phyloP scores from a whole-genome alignment of 2,329 filamentous ascomycete genomes.

The Dactylellina leptospora region DNA sequence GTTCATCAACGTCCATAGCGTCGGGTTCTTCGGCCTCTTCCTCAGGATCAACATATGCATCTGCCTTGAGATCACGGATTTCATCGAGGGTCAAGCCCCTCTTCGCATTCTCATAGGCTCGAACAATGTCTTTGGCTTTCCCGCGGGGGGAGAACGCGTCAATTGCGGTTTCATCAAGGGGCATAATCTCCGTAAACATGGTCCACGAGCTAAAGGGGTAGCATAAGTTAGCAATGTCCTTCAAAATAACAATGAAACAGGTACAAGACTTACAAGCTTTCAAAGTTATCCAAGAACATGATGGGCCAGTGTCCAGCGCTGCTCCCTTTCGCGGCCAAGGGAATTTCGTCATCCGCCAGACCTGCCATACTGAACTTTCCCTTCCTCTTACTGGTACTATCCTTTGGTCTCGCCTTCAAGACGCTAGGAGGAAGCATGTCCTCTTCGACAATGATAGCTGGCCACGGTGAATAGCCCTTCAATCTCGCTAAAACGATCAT shows the following conservation, averaged over 20 bases:
- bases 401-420: conserved; percentile 71
- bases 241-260: neutral
- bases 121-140: conserved; percentile 82
- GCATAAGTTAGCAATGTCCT: conserved; percentile 52
- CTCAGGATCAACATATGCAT: conserved; percentile 62
- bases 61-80: conserved; percentile 81
- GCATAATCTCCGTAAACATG: conserved; percentile 80
- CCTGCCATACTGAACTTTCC: conserved; percentile 51
- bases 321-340: conserved; percentile 46
- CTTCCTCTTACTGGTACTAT: conserved; percentile 54
- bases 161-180: conserved; percentile 78
- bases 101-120: conserved; percentile 81
- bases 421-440: conserved; percentile 86
- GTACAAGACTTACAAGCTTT: conserved; percentile 71
- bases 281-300: conserved; percentile 50
- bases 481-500: conserved; percentile 92
- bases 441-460: conserved; percentile 91
- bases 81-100: conserved; percentile 79
- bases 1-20: conserved; percentile 58
- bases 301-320: conserved; percentile 47
- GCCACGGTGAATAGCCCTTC: conserved; percentile 95
- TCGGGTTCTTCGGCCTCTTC: conserved; percentile 49
- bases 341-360: conserved; percentile 40
- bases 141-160: conserved; percentile 71
- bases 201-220: conserved; percentile 80